Evolutionary conservation across 2,329 filamentous ascomycete species (phyloP), one percentile per base, ranked within the genome.

Genomic region (Emergomyces orientalis): DNA sequence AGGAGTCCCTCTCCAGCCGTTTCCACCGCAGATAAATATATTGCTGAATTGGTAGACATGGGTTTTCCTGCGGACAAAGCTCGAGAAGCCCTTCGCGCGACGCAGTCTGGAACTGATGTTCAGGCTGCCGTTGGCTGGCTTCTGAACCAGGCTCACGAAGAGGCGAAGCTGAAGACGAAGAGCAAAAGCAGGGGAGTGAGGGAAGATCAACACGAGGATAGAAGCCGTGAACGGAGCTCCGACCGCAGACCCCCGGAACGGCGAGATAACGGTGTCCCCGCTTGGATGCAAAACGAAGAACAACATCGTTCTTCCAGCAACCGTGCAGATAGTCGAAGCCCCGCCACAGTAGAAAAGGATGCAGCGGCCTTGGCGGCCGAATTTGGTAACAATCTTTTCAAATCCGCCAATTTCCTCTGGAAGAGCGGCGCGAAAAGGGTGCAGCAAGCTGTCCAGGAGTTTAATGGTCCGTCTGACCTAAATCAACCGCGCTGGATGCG

Each of bases 401-500:
- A 99, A 74, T 94, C 92, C 2, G 94, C 94, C 1, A 96, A 95
- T 68, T 93, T 90, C 0, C 78, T 97, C 0, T 99, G 94, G 94
- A 99, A 96, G 73, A 90, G 89, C 2, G 87, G 93, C 0, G 90
- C 92, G 71, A 99, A 96, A 76, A 92, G 90, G 73, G 84, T 97
- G 63, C 91, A 96, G 70, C 91, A 94, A 75, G 93, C 91, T 4
- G 89, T 97, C 41, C 87, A 91, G 9, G 94, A 99, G 19, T 89
- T 97, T 64, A 84, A 86, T 68, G 77, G 81, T 61, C 88, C 86
- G n/a, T 80, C 81, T 32, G 91, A 96, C 71, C 82, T 88, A 2
- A 89, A 75, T 70, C 90, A 96, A 72, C 94, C 94, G 0, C 94
- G 90, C 72, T 99, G 94, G 94, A 96, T 99, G 93, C 86, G 88